A percentile compares a stretch with the other conserved stretches of the same genome.
Evolutionary conservation across 2,329 filamentous ascomycete genomes (phyloP).

Genomic region (Fusarium camptoceras): DNA sequence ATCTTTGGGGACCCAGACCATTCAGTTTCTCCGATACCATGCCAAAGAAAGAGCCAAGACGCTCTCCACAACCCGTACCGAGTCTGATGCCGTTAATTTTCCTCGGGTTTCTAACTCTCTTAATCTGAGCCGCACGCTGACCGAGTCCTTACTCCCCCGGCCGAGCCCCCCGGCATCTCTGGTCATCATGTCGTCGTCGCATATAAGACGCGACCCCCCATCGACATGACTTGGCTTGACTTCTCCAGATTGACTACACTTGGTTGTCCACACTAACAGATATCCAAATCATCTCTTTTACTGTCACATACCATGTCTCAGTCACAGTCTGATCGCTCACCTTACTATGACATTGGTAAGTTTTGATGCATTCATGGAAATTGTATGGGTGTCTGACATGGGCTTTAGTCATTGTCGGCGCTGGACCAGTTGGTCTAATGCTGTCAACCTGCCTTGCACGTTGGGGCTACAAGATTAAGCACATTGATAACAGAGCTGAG

Average conservation of each 20-base stretch:
- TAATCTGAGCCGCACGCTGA: conserved; percentile 20
- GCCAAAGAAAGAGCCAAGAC: conserved; percentile 19
- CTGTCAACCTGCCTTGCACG: conserved; percentile 87
- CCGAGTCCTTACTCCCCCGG: conserved; percentile 10
- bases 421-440: conserved; percentile 88
- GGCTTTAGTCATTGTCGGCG: conserved; percentile 82
- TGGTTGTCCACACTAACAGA: conserved; percentile 10
- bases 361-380: not conserved
- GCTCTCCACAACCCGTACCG: conserved; percentile 34
- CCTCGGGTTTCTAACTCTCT: conserved; percentile 21
- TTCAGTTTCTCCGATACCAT: not conserved
- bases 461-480: conserved; percentile 96
- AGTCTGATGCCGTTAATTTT: conserved; percentile 38
- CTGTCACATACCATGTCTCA: conserved; percentile 31
- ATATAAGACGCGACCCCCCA: conserved; percentile 36
- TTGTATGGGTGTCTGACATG: conserved; percentile 37
- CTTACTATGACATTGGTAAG: conserved; percentile 61
- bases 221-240: conserved; percentile 3
- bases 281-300: conserved; percentile 11
- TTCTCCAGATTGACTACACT: conserved; percentile 11
- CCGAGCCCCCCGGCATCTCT: conserved; percentile 26
- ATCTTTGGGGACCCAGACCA: conserved; percentile 11
- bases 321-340: conserved; percentile 33
- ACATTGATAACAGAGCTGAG: conserved; percentile 90
- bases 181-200: conserved; percentile 22